These are phyloP conservation scores for Colletotrichum trifolii DNA, from an alignment of 2,329 filamentous ascomycete genomes.

Conservation along the genomic window DNA sequence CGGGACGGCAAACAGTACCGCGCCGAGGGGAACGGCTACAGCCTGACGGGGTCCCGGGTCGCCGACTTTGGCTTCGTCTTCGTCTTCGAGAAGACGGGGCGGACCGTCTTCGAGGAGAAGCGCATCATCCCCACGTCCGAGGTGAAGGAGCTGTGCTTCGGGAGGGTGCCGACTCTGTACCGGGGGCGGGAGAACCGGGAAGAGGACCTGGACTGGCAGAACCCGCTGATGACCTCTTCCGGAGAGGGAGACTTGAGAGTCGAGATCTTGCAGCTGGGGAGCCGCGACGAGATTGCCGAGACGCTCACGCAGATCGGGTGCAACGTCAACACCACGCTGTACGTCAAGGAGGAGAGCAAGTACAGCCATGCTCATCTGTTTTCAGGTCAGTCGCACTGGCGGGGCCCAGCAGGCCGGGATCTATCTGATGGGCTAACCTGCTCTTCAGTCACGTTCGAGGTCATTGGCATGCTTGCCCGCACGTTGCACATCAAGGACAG, in stretches of 20 bases:
- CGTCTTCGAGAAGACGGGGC: constrained; percentile 50
- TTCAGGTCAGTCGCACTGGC: too few relatives aligned
- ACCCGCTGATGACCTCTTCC: constrained; percentile 11
- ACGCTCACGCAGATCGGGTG: constrained; percentile 53
- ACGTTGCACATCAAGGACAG: constrained; percentile 48
- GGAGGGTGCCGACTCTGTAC: constrained; percentile 53
- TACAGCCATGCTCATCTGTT: constrained; percentile 40
- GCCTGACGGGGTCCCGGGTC: constrained; percentile 44
- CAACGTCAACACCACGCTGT: constrained; percentile 46
- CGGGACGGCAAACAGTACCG: constrained; percentile 48
- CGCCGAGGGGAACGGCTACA: constrained; percentile 50
- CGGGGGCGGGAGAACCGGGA: constrained; percentile 2
- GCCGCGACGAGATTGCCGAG: constrained; percentile 46
- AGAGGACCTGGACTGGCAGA: constrained; percentile 23
- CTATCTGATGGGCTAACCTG: neutral
- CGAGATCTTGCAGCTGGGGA: constrained; percentile 35
- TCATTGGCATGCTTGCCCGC: constrained; percentile 54
- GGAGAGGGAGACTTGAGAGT: constrained; percentile 38
- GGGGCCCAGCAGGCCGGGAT: neutral
- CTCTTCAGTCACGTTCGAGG: constrained; percentile 48
- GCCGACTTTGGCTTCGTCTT: constrained; percentile 52
- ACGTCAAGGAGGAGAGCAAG: constrained; percentile 39
- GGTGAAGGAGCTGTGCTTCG: constrained; percentile 54
- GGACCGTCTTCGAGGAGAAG: constrained; percentile 46
- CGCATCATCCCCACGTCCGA: constrained; percentile 50